Evolutionary conservation across 2,329 filamentous ascomycete genomes (phyloP).

Genomic region (Clonostachys byssicola): DNA sequence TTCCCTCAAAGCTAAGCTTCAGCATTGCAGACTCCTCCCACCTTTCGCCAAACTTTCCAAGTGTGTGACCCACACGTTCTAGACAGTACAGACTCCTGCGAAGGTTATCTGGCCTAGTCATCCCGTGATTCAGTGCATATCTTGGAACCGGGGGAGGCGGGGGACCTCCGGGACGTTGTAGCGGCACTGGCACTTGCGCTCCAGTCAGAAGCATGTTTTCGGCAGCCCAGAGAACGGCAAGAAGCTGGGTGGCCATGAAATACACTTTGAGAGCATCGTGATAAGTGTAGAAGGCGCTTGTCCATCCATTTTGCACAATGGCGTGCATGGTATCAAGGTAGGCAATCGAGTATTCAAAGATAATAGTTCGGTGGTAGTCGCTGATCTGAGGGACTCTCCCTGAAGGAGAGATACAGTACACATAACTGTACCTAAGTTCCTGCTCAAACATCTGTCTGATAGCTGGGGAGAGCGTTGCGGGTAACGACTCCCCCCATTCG

Average conservation of each 20-base stretch:
- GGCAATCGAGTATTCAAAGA: constrained; percentile 83
- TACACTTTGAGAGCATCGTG: constrained; percentile 84
- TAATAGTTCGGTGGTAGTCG: constrained; percentile 72
- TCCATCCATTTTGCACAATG: constrained; percentile 51
- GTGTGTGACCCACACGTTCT: constrained; percentile 45
- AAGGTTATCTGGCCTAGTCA: constrained; percentile 41
- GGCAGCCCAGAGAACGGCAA: constrained; percentile 55
- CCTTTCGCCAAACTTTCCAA: constrained; percentile 52
- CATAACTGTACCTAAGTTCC: constrained; percentile 85
- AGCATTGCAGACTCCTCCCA: constrained; percentile 55
- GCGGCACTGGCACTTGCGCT: constrained; percentile 28
- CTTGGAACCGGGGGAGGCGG: constrained; percentile 49
- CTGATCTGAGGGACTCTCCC: constrained; percentile 68
- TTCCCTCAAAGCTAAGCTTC: constrained; percentile 46
- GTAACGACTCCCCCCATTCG: constrained; percentile 77
- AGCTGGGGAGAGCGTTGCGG: constrained; percentile 56
- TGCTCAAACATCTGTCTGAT: constrained; percentile 79
- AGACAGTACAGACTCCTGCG: constrained; percentile 52
- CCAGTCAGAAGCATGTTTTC: constrained; percentile 53
- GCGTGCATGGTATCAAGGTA: constrained; percentile 74
- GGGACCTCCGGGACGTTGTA: constrained; percentile 40
- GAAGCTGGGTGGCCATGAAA: constrained; percentile 64
- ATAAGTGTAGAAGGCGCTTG: constrained; percentile 73
- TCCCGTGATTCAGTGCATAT: constrained; percentile 25
- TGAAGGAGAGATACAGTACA: constrained; percentile 83